Evolutionary conservation across 2,329 filamentous ascomycete species (phyloP).

Genomic region (Fonsecaea pugnacius): DNA sequence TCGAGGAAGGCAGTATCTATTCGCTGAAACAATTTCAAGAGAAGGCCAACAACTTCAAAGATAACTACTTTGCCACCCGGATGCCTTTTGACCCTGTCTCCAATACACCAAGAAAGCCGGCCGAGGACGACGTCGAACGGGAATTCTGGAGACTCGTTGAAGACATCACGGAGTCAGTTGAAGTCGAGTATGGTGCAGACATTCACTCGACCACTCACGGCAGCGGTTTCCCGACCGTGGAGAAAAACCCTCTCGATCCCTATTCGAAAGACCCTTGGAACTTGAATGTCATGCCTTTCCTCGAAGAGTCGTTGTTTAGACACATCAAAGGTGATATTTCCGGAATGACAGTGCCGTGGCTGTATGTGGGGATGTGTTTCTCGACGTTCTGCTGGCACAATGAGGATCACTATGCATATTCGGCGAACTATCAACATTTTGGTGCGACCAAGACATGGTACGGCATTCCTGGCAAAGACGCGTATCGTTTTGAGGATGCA

Average conservation of each 20-base stretch:
- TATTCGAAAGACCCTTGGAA: slow-evolving; percentile 96
- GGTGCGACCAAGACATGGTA: slow-evolving; percentile 99
- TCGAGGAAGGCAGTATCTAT: slow-evolving; percentile 94
- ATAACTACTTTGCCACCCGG: slow-evolving; percentile 87
- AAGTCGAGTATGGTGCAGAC: slow-evolving; percentile 97
- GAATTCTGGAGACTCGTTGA: slow-evolving; percentile 97
- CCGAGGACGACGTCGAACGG: slow-evolving; percentile 91
- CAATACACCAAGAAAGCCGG: slow-evolving; percentile 78
- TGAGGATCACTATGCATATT: slow-evolving; percentile 97
- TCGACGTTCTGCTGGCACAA: slow-evolving; percentile 99
- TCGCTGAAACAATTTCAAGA: slow-evolving; percentile 95
- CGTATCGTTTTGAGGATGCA: slow-evolving; percentile 90
- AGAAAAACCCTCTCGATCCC: slow-evolving; percentile 82
- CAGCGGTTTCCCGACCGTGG: slow-evolving; percentile 92
- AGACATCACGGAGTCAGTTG: slow-evolving; percentile 90
- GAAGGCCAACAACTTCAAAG: slow-evolving; percentile 93
- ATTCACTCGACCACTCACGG: slow-evolving; percentile 98
- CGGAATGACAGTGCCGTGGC: slow-evolving; percentile 98
- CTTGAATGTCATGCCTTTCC: slow-evolving; percentile 85
- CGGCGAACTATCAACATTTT: slow-evolving; percentile 97
- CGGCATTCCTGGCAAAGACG: slow-evolving; percentile 90
- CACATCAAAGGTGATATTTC: slow-evolving; percentile 99
- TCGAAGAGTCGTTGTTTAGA: slow-evolving; percentile 88
- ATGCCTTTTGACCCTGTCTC: slow-evolving; percentile 84
- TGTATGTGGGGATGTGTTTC: slow-evolving; percentile 99